These are phyloP conservation scores for Candida arabinofermentans DNA, from an alignment of 805 yeast genomes.

Conservation along the genomic window DNA sequence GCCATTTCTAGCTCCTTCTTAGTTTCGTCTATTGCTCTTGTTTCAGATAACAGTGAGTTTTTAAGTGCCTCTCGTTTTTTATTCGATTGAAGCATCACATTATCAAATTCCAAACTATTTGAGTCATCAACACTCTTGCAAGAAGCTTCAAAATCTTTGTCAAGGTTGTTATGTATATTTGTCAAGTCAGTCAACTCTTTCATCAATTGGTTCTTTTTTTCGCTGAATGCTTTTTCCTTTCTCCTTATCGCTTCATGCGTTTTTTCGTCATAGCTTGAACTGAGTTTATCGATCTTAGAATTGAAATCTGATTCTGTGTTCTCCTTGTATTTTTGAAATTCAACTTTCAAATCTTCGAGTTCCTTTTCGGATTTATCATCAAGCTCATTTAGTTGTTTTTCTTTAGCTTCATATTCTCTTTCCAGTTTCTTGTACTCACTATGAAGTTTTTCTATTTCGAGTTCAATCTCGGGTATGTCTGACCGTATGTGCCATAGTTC, in stretches of 20 bases:
- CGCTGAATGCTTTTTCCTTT: conserved; percentile 31
- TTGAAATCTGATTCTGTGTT: conserved; percentile 29
- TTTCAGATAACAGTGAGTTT: neutral
- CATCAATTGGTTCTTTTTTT: conserved; percentile 21
- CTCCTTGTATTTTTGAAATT: conserved; percentile 33
- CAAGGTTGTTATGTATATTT: conserved; percentile 1
- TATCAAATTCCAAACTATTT: conserved; percentile 2
- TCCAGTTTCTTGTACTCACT: conserved; percentile 16
- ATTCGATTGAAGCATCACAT: neutral
- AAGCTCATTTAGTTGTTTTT: conserved; percentile 28
- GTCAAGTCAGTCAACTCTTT: conserved; percentile 25
- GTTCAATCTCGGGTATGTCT: conserved; percentile 24
- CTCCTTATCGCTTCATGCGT: conserved; percentile 36
- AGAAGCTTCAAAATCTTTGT: conserved; percentile 5
- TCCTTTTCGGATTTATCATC: conserved; percentile 23
- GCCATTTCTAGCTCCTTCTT: neutral
- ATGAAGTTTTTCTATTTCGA: conserved; percentile 27
- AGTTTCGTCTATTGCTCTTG: neutral
- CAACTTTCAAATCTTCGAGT: conserved; percentile 27
- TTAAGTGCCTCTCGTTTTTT: neutral
- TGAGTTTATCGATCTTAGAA: conserved; percentile 21
- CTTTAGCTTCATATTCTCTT: conserved; percentile 25
- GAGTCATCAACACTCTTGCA: conserved; percentile 30
- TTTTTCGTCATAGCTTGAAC: conserved; percentile 14
- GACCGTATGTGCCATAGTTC: conserved; percentile 26